Evolutionary conservation across 495 filamentous ascomycete genomes (phyloP), one percentile per base, ranked within the genome.

Genomic region (Penicillium salamii): DNA sequence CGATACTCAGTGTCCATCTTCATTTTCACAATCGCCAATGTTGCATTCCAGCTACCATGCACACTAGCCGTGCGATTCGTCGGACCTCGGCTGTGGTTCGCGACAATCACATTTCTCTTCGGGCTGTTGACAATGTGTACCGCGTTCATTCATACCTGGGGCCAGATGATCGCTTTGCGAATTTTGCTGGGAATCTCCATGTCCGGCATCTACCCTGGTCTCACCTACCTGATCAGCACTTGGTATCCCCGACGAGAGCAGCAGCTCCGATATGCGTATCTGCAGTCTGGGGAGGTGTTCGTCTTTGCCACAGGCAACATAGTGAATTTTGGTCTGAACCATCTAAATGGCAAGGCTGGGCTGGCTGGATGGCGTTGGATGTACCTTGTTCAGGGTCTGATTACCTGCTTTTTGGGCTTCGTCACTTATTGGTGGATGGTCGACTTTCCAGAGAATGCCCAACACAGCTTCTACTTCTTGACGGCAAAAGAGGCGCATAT

Each of bases 351-450:
- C 1, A 63, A 57, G 4, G 72, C 67, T 3, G 82, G 81, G 1
- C 54, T 90, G 11, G 78, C 77, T 5, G 86, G 87, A 9, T 91
- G 87, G 87, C 76, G 84, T 13, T 90, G 85, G 80, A 89, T 89
- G 82, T 90, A 82, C 48, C 59, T 90, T 5, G 81, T 90, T 2
- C 86, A 91, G 62, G 82, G 82, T 1, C 49, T 71, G 1, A 81
- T 87, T 46, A 70, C 86, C n/a, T 81, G 75, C 52, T 66, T 87
- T 1, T 66, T 91, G 34, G 86, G 86, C 5, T 54, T 87, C n/a
- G 43, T 75, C 3, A 89, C 84, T 0, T 91, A 85, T 55, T 85
- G 81, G 70, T 90, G 85, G 85, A 89, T 91, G 62, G 75, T 90
- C 20, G 87, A 90, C 54, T 92, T 92, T 52, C 88, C 88, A 0